Percentiles rank a stretch among this genome's conserved stretches.
Conservation (phyloP, 176 grass and related monocot species). For the Thalia dealbata region DNA sequence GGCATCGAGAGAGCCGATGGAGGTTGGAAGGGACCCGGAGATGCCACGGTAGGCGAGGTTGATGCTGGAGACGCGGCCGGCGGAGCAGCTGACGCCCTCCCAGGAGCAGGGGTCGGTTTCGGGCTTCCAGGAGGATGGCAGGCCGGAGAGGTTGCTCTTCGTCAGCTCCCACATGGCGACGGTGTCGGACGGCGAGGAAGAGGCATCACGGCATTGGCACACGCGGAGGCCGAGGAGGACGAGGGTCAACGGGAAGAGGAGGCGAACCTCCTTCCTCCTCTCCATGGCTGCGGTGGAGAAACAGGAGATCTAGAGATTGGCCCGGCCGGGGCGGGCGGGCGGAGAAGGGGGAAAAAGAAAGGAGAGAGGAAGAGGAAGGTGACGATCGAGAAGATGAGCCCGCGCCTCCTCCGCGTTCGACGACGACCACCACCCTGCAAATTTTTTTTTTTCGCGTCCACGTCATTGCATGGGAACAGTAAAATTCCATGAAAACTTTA, state of each 20-base stretch:
- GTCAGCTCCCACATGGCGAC: constrained; percentile 44
- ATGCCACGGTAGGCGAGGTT: constrained; percentile 30
- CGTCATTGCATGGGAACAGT: too few relatives aligned
- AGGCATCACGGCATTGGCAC: neutral
- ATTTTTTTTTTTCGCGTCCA: too few relatives aligned
- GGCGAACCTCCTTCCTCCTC: neutral
- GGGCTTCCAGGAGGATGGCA: constrained; percentile 32
- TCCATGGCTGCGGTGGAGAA: neutral
- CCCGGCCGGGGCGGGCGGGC: too few relatives aligned
- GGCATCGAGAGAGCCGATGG: constrained; percentile 1
- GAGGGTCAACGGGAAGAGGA: neutral
- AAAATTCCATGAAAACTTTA: too few relatives aligned
- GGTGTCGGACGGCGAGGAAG: constrained; percentile 29
- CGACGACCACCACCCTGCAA: too few relatives aligned
- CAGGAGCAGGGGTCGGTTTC: constrained; percentile 41
- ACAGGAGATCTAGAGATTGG: too few relatives aligned
- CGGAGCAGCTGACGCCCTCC: constrained; percentile 27
- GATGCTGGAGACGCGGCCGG: constrained; percentile 46
- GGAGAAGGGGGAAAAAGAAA: too few relatives aligned
- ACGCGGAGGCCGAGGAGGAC: neutral
- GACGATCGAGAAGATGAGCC: too few relatives aligned
- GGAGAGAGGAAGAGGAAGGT: too few relatives aligned
- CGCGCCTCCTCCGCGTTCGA: too few relatives aligned
- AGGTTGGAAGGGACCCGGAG: constrained; percentile 4
- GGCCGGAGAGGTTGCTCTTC: constrained; percentile 29